Conservation (phyloP, 768 basidiomycete species). For the Pisolithus sp. region DNA sequence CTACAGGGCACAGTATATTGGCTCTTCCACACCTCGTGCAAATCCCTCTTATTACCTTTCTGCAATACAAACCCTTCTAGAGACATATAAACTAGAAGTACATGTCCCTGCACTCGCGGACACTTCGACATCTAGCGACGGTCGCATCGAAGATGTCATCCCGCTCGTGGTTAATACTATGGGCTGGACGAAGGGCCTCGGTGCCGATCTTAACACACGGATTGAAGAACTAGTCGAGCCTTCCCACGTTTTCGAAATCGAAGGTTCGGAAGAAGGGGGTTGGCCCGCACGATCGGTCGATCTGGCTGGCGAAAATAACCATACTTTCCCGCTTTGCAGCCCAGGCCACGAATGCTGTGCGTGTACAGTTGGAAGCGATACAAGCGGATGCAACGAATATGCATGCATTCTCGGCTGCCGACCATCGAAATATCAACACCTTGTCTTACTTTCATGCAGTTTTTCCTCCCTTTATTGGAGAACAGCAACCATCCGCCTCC, state of each 20-base stretch:
- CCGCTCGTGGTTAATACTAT: conserved; percentile 93
- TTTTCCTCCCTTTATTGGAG: conserved; percentile 27
- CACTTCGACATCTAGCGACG: conserved; percentile 24
- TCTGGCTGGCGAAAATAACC: not conserved
- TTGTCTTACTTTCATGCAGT: conserved; percentile 73
- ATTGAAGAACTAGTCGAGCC: conserved; percentile 65
- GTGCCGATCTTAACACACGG: conserved; percentile 65
- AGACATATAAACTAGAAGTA: conserved; percentile 64
- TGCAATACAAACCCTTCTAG: conserved; percentile 58
- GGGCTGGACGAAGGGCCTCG: conserved; percentile 95
- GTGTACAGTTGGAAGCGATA: conserved; percentile 35
- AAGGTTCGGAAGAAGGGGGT: conserved; percentile 15
- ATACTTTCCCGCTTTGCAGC: not conserved
- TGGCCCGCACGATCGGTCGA: conserved; percentile 14
- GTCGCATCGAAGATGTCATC: conserved; percentile 48
- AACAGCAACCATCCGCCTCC: conserved; percentile 11
- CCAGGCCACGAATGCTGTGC: not conserved
- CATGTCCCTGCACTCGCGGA: conserved; percentile 37
- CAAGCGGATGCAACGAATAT: conserved; percentile 27
- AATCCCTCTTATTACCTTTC: conserved; percentile 73
- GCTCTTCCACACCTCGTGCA: conserved; percentile 68
- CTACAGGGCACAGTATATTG: conserved; percentile 72
- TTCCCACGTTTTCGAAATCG: conserved; percentile 27
- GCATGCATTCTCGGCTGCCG: conserved; percentile 41
- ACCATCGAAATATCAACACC: conserved; percentile 62